Conservation (phyloP, 176 grass and related monocot species). For the Neostapfia colusana region DNA sequence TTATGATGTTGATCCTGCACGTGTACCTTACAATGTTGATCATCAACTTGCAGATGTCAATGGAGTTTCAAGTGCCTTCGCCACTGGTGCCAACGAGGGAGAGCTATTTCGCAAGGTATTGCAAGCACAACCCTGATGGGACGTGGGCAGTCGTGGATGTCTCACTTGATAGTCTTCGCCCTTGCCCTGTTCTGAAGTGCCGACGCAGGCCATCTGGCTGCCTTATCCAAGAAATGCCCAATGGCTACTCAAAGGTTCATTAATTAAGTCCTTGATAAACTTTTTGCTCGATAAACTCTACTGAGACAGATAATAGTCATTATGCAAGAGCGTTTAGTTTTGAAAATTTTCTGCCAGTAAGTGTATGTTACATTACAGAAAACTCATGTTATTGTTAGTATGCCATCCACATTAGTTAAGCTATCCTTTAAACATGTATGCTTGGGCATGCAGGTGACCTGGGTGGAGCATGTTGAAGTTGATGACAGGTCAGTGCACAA, state of each 20-base stretch:
- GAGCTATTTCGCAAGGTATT: slow-evolving; percentile 75
- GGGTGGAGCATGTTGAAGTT: slow-evolving; percentile 94
- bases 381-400: neutral
- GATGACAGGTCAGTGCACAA: slow-evolving; percentile 87
- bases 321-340: neutral
- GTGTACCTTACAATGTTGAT: neutral
- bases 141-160: slow-evolving; percentile 78
- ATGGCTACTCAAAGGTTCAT: slow-evolving; percentile 71
- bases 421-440: neutral
- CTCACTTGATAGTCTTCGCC: slow-evolving; percentile 70
- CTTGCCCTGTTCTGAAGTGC: slow-evolving; percentile 44
- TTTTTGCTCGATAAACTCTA: neutral
- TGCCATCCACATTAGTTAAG: neutral
- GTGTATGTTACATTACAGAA: neutral
- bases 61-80: slow-evolving; percentile 82
- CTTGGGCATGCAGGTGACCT: slow-evolving; percentile 56
- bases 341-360: neutral
- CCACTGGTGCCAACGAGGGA: slow-evolving; percentile 83
- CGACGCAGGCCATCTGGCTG: slow-evolving; percentile 65
- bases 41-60: slow-evolving; percentile 63
- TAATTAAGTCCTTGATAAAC: neutral
- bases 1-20: neutral
- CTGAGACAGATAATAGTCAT: too few relatives aligned
- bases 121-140: slow-evolving; percentile 71
- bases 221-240: slow-evolving; percentile 66